These are phyloP conservation scores for Globisporangium recalcitrans DNA, from an alignment of 352 stramenopile genomes.

Conservation along the genomic window DNA sequence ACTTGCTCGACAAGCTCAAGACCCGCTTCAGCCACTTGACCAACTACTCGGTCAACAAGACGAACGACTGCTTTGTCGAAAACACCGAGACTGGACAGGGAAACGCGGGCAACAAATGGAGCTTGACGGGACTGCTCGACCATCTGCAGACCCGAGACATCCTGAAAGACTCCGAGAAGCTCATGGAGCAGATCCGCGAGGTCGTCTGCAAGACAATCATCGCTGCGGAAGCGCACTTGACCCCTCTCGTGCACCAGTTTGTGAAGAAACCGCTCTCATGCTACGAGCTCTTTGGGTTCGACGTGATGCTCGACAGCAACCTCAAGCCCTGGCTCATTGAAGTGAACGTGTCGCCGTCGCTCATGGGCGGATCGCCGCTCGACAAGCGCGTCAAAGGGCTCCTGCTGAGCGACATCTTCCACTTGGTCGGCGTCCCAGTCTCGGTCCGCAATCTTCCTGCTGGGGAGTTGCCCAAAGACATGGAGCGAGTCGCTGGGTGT, in stretches of 20 bases:
- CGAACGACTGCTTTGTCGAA: slow-evolving; percentile 51
- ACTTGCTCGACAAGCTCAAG: slow-evolving; percentile 54
- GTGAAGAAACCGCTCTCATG: slow-evolving; percentile 43
- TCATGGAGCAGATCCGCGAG: slow-evolving; percentile 39
- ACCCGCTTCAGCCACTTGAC: slow-evolving; percentile 68
- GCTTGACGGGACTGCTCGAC: slow-evolving; percentile 43
- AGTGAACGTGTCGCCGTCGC: slow-evolving; percentile 71
- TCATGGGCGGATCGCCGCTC: slow-evolving; percentile 73
- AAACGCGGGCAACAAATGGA: slow-evolving; percentile 67
- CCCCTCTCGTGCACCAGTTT: slow-evolving; percentile 51
- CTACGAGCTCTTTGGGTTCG: slow-evolving; percentile 76
- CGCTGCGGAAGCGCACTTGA: slow-evolving; percentile 57
- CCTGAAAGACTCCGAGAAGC: slow-evolving; percentile 25
- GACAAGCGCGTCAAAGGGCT: slow-evolving; percentile 72
- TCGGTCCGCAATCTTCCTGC: slow-evolving; percentile 25
- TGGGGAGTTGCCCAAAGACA: slow-evolving; percentile 20
- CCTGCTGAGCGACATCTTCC: slow-evolving; percentile 76
- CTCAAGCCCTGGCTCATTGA: slow-evolving; percentile 67
- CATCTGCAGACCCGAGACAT: slow-evolving; percentile 30
- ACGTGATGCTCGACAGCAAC: slow-evolving; percentile 61
- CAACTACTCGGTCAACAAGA: slow-evolving; percentile 81
- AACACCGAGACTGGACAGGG: slow-evolving; percentile 37
- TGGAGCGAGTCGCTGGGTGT: no score
- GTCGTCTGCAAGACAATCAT: slow-evolving; percentile 73
- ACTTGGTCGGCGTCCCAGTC: slow-evolving; percentile 66